phyloP scores from a whole-genome alignment of 805 yeast species.

The Cyberlindnera mississippiensis region DNA sequence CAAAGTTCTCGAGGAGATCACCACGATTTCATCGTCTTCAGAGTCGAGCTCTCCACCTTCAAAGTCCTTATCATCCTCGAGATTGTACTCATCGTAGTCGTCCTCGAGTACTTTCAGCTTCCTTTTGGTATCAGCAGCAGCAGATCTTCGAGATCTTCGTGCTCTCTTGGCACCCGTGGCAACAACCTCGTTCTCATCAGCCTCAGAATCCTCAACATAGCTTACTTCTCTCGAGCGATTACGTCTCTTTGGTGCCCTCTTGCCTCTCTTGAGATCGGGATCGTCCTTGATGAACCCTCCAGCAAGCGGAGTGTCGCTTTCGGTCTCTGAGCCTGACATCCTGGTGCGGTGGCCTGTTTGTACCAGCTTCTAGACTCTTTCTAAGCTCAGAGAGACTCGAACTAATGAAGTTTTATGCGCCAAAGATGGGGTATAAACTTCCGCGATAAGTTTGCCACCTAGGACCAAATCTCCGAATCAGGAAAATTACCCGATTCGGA shows the following conservation, averaged over 20 bases:
- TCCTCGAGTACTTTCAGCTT: conserved; percentile 27
- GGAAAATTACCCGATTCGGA: neutral
- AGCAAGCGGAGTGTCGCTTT: conserved; percentile 23
- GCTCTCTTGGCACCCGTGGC: conserved; percentile 2
- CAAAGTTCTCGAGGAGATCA: conserved; percentile 8
- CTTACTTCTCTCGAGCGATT: conserved; percentile 3
- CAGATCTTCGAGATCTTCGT: conserved; percentile 21
- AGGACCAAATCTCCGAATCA: neutral
- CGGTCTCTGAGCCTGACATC: conserved; percentile 18
- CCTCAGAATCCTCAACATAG: conserved; percentile 12
- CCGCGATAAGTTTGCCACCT: neutral
- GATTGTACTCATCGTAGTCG: conserved; percentile 33
- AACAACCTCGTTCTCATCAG: conserved; percentile 3
- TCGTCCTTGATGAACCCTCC: conserved; percentile 29
- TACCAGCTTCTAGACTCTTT: too few relatives aligned
- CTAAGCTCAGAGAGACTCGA: too few relatives aligned
- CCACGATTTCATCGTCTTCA: conserved; percentile 26
- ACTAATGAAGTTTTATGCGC: neutral
- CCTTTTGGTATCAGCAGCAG: conserved; percentile 29
- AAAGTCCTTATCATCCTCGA: conserved; percentile 27
- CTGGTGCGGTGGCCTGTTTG: neutral
- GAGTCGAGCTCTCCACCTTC: conserved; percentile 28
- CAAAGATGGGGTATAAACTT: conserved; percentile 1
- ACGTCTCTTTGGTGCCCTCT: conserved; percentile 3
- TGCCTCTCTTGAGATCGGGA: conserved; percentile 20